A percentile compares a stretch with the other conserved stretches of the same genome.
These are phyloP conservation scores for Nemophila menziesii DNA, from an alignment of 257 asterid genomes.

Conservation along the genomic window DNA sequence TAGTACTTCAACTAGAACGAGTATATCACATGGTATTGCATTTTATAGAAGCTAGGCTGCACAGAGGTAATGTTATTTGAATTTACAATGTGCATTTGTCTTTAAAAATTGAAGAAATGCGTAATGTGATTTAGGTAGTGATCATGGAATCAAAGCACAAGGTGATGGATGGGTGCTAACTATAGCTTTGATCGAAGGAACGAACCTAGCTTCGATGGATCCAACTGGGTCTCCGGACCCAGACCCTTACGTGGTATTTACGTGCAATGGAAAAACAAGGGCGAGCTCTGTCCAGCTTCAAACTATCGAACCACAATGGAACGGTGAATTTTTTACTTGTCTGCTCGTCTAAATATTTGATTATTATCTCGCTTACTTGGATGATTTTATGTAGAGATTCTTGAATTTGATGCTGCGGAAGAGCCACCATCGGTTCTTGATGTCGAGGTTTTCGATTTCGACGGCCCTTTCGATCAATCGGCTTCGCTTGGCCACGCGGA, in stretches of 20 bases:
- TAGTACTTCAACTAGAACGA: conserved; percentile 53
- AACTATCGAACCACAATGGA: conserved; percentile 76
- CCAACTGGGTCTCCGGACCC: conserved; percentile 55
- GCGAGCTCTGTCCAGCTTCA: conserved; percentile 93
- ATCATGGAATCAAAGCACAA: conserved; percentile 72
- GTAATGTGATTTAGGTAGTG: conserved; percentile 44
- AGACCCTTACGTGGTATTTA: conserved; percentile 79
- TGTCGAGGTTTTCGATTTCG: conserved; percentile 75
- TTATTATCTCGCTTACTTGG: conserved; percentile 7
- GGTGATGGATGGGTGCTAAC: conserved; percentile 98
- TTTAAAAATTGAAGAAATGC: neutral
- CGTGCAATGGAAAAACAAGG: conserved; percentile 86
- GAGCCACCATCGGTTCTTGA: conserved; percentile 88
- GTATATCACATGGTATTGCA: conserved; percentile 61
- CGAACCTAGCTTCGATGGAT: conserved; percentile 38
- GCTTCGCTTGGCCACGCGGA: conserved; percentile 76
- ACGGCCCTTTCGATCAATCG: conserved; percentile 74
- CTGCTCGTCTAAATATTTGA: neutral
- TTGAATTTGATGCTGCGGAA: conserved; percentile 84
- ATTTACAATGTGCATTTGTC: neutral
- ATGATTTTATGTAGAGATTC: conserved; percentile 50
- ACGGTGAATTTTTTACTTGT: conserved; percentile 31
- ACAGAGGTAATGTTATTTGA: conserved; percentile 37
- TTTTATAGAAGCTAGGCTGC: conserved; percentile 63
- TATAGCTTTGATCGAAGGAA: conserved; percentile 67